Base-by-base conservation (phyloP, 495 filamentous ascomycete species). In the Lasiosphaeria ovina region DNA sequence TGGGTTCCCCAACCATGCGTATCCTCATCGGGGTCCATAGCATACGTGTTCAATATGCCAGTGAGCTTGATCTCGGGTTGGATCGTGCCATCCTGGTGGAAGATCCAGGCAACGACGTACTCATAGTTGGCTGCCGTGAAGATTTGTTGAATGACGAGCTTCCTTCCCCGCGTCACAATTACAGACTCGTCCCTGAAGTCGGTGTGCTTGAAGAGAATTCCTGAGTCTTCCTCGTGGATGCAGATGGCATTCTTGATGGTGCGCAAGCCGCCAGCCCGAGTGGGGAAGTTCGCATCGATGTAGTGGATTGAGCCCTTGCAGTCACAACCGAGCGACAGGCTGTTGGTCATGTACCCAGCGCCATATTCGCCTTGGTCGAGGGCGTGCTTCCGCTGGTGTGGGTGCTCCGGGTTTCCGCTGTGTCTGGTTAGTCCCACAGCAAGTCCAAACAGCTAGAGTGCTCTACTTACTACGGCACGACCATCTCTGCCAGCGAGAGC, bases 51-150 rank as follows among this genome's bases (percentile, higher is more conserved):
- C 14, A 98, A 77, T 75, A 98, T 96, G 61, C 93, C 93, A 3
- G 93, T 97, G 51, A 97, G 86, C 72, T 94, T 96, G 75, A 98
- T 89, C 76, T 98, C 93, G 50, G 93, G 87, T 75, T 96, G 91
- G 67, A 97, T 85, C 11, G 92, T 95, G 54, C 91, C 93, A 65
- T 97, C 93, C 73, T 93, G 91, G 45, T 95, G 91, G 79, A 97
- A 92, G 67, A 91, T 86, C 91, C 93, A 97, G 77, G 94, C 89
- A 9, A 78, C 87, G 59, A 91, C 93, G 76, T 98, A 98, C 74
- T 98, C 93, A 76, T 98, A 98, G 77, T 98, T 98, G 53, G 93
- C 92, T 8, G 93, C 93, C 1, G 93, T 98, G 78, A 97, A 96
- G 66, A 97, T 89, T 56, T 96, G 93, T 31, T 91, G 93, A 67